A percentile compares a stretch with the other conserved stretches of the same genome.
phyloP scores from a whole-genome alignment of 1,284 basidiomycete species.

The Schizophyllum amplum region DNA sequence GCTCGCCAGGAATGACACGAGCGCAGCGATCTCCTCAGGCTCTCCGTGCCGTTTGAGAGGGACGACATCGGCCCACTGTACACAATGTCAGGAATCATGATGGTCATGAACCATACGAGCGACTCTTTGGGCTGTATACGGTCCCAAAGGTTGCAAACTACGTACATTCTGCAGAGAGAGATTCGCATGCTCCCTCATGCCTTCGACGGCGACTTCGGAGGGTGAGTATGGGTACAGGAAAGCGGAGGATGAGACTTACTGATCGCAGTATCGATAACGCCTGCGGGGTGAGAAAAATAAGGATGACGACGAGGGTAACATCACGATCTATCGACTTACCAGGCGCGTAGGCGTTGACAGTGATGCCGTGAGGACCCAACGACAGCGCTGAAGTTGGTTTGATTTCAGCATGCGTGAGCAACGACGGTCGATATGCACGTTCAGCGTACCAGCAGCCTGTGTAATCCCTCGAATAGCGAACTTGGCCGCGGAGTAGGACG shows the following conservation, averaged over 20 bases:
- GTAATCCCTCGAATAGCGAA: constrained; percentile 21
- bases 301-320: too few species aligned
- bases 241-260: background rate
- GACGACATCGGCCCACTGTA: background rate
- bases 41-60: background rate
- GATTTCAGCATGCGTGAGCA: background rate
- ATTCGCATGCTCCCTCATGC: too few species aligned
- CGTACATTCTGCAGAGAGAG: too few species aligned
- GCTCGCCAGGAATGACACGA: constrained; percentile 8
- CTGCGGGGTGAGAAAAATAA: too few species aligned
- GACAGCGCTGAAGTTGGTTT: constrained; percentile 2
- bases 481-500: constrained; percentile 17
- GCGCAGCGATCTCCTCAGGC: constrained; percentile 6
- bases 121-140: too few species aligned
- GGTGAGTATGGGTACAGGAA: too few species aligned
- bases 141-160: too few species aligned
- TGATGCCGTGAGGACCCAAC: constrained; percentile 8
- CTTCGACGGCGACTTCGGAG: too few species aligned
- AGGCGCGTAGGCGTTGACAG: constrained; percentile 11
- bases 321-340: background rate
- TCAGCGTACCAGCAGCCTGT: constrained; percentile 15
- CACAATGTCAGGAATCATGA: background rate
- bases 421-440: background rate
- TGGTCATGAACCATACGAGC: background rate
- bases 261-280: too few species aligned